Evolutionary conservation across 2,329 filamentous ascomycete species (phyloP), one percentile per base, ranked within the genome.

Genomic region (Beauveria caledonica): DNA sequence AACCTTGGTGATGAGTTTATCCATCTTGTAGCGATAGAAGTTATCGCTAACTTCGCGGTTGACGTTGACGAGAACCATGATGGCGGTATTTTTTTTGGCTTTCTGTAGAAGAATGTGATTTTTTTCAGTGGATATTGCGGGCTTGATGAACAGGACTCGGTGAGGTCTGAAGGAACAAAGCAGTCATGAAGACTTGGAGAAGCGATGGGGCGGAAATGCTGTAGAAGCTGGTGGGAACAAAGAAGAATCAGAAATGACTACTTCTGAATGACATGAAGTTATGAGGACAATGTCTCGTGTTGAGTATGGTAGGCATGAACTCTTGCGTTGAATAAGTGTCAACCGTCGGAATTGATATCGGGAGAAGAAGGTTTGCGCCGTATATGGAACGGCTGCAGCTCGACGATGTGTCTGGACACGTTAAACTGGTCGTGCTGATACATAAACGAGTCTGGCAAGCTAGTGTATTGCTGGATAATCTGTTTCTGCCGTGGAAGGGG

Each of bases 21-120:
- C 94, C 94, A 99, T 99, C 86, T 99, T 99, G 87, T 99, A 99
- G 77, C 94, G 94, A 82, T 99, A 99, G 86, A 97, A 99, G 79
- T 89, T 89, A 80, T 99, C 94, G 82, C 88, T 88, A 81, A 96
- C 88, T 89, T 97, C 93, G 78, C 90, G 91, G 78, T 92, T 92
- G 79, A 97, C 92, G 80, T 99, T 99, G 86, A 99, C 83, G 80
- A 90, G 92, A 84, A 90, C 88, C 94, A 97, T 97, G 78, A 70
- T 92, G 85, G 76, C 79, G 78, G 75, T 81, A 60, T 74, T 74
- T 63, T 63, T 48, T 57, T 56, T 52, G 27, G 42, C 29, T 40
- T 45, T 58, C 51, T 8, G 27, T 19, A 46, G 13, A 48, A 10
- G 27, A 17, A 19, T 45, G 17, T 29, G 7, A 4, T 53, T 58